These are phyloP conservation scores for Digitaria exilis DNA, from an alignment of 202 grass and related monocot species.

Conservation along the genomic window DNA sequence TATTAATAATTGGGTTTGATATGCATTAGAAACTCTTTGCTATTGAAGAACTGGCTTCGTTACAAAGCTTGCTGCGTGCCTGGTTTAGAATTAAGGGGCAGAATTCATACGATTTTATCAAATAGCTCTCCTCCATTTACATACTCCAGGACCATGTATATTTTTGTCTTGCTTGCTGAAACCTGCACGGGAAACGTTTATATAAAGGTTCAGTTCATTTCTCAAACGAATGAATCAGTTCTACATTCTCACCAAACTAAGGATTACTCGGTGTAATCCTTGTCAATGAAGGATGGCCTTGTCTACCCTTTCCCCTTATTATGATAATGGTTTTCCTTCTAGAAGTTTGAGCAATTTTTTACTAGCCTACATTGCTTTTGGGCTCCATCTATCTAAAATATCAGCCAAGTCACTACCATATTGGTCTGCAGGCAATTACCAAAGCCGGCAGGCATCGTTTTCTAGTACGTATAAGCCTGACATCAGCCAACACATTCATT, in stretches of 20 bases:
- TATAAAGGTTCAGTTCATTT: background rate
- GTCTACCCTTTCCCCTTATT: background rate
- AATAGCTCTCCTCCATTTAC: conserved; percentile 87
- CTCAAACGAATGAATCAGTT: background rate
- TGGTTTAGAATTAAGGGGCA: background rate
- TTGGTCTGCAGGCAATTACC: background rate
- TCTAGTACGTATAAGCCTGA: background rate
- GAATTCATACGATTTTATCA: conserved; percentile 71
- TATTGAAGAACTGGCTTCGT: background rate
- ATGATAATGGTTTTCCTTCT: background rate
- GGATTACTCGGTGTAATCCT: background rate
- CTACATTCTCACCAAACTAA: background rate
- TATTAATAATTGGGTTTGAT: conserved; percentile 1
- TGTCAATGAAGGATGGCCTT: background rate
- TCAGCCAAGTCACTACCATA: background rate
- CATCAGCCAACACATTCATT: background rate
- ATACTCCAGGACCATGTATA: conserved; percentile 89
- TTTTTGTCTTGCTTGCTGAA: conserved; percentile 85
- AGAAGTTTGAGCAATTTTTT: conserved; percentile 2
- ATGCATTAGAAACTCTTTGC: background rate
- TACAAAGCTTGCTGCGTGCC: background rate
- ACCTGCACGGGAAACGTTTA: conserved; percentile 50
- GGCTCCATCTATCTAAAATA: background rate
- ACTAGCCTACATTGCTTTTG: background rate
- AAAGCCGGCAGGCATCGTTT: conserved; percentile 18